These are phyloP conservation scores for Paspalum notatum DNA, from an alignment of 176 grass and related monocot species.

Conservation along the genomic window DNA sequence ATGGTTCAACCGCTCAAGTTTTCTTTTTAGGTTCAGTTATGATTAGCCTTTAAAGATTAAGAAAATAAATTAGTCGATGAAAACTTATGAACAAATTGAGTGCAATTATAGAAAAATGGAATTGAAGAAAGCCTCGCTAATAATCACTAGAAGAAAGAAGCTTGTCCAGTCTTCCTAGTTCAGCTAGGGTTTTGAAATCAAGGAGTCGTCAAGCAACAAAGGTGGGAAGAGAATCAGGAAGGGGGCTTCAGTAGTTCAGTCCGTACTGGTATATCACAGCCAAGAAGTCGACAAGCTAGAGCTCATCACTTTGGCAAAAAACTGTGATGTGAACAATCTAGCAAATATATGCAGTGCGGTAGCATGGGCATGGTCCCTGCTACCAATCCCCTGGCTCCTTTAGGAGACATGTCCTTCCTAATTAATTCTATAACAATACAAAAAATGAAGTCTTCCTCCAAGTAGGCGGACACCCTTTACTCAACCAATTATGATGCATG, in stretches of 20 bases:
- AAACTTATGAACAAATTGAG: neutral
- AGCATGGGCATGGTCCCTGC: neutral
- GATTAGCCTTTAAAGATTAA: neutral
- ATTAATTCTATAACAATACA: slow-evolving; percentile 3
- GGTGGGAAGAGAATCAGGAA: neutral
- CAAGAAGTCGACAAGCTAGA: neutral
- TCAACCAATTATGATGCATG: neutral
- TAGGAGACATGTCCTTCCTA: neutral
- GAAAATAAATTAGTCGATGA: neutral
- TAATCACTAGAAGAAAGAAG: neutral
- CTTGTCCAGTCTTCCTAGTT: neutral
- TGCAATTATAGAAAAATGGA: neutral
- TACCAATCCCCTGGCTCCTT: neutral
- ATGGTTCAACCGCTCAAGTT: neutral
- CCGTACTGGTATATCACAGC: neutral
- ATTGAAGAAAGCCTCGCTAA: neutral
- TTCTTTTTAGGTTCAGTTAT: neutral
- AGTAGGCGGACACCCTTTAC: neutral
- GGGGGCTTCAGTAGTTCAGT: neutral
- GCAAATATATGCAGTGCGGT: neutral
- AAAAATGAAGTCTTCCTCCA: neutral
- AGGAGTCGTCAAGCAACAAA: neutral
- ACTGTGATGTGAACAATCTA: neutral
- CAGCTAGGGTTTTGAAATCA: neutral
- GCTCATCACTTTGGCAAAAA: neutral